phyloP scores from a whole-genome alignment of 2,329 filamentous ascomycete species.

The Lojkania enalia region DNA sequence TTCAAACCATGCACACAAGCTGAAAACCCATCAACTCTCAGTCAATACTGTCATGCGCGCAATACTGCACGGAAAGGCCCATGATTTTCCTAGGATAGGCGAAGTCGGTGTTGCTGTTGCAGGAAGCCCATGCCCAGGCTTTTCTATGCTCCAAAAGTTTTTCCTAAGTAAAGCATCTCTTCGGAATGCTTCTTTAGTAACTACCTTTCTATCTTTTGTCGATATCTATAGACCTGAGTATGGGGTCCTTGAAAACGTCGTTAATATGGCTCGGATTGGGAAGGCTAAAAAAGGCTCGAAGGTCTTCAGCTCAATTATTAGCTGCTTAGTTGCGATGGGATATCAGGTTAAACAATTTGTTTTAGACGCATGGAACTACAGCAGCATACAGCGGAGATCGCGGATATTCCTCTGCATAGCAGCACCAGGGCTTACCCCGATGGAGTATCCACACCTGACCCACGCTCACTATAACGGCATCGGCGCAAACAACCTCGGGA shows the following conservation, averaged over 20 bases:
- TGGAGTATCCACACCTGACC: slow-evolving; percentile 60
- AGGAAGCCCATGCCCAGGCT: slow-evolving; percentile 78
- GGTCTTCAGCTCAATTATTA: slow-evolving; percentile 73
- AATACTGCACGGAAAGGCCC: slow-evolving; percentile 54
- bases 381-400: slow-evolving; percentile 66
- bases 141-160: slow-evolving; percentile 65
- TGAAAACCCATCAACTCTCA: slow-evolving; percentile 68
- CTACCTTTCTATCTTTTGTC: slow-evolving; percentile 73
- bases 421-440: slow-evolving; percentile 64
- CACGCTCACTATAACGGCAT: slow-evolving; percentile 61
- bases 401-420: slow-evolving; percentile 73
- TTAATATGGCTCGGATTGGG: slow-evolving; percentile 61
- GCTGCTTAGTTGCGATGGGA: slow-evolving; percentile 72
- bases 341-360: slow-evolving; percentile 73
- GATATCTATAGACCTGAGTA: slow-evolving; percentile 77
- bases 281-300: slow-evolving; percentile 58
- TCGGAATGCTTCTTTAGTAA: slow-evolving; percentile 75
- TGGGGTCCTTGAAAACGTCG: slow-evolving; percentile 77
- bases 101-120: slow-evolving; percentile 70
- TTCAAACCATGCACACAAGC: slow-evolving; percentile 41
- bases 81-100: slow-evolving; percentile 61
- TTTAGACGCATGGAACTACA: slow-evolving; percentile 70
- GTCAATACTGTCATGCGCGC: slow-evolving; percentile 68
- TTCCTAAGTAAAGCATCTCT: slow-evolving; percentile 60
- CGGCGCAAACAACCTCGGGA: slow-evolving; percentile 54